A percentile compares a stretch with the other conserved stretches of the same genome.
Evolutionary conservation across 1,284 basidiomycete genomes (phyloP).

Genomic region (Papiliotrema laurentii): DNA sequence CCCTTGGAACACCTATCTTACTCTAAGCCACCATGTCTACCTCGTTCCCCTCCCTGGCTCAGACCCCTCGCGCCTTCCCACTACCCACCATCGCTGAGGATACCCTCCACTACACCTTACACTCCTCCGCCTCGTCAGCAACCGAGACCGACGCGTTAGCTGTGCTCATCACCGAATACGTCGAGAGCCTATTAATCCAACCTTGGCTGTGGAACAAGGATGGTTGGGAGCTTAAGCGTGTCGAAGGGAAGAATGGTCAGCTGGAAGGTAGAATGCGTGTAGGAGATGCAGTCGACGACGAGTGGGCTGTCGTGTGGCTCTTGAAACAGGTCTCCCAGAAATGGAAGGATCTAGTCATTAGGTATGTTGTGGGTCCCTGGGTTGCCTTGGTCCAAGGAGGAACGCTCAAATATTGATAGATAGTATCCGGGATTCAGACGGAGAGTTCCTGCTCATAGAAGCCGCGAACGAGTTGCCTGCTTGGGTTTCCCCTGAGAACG

Average conservation of each 20-base stretch:
- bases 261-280: conserved; percentile 77
- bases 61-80: conserved; percentile 28
- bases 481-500: conserved; percentile 88
- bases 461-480: conserved; percentile 82
- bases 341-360: conserved; percentile 70
- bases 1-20: no score
- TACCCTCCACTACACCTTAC: conserved; percentile 68
- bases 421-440: conserved; percentile 81
- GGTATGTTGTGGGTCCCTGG: conserved; percentile 19
- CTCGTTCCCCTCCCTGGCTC: conserved; percentile 3
- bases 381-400: conserved; percentile 4
- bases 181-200: conserved; percentile 56
- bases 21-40: neutral
- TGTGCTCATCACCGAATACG: conserved; percentile 60
- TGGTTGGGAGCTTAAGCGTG: conserved; percentile 67
- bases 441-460: conserved; percentile 94
- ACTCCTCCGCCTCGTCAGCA: conserved; percentile 52
- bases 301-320: conserved; percentile 91
- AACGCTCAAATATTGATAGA: conserved; percentile 6
- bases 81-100: conserved; percentile 68
- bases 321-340: conserved; percentile 66
- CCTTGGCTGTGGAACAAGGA: conserved; percentile 85
- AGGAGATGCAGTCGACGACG: conserved; percentile 90
- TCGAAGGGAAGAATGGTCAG: conserved; percentile 3
- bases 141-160: conserved; percentile 64